These are phyloP conservation scores for Nemania sp. DNA, from an alignment of 2,329 filamentous ascomycete genomes.

Conservation along the genomic window DNA sequence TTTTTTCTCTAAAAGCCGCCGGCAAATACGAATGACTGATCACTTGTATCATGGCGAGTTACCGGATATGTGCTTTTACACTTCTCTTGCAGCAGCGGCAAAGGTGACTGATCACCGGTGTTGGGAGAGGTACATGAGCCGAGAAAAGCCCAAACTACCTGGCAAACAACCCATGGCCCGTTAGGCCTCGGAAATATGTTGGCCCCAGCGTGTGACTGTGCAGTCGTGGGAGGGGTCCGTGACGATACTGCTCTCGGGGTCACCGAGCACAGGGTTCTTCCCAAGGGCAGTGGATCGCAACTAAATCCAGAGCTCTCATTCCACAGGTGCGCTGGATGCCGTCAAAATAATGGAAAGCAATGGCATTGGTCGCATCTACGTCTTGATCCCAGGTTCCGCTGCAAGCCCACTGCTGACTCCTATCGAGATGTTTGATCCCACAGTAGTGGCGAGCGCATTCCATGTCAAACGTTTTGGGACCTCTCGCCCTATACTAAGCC, in stretches of 20 bases:
- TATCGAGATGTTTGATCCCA: slow-evolving; percentile 49
- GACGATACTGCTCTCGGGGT: slow-evolving; percentile 43
- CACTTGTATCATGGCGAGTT: too few relatives aligned
- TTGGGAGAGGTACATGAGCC: slow-evolving; percentile 4
- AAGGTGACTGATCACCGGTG: slow-evolving; percentile 6
- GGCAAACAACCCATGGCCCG: neutral
- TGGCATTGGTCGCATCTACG: slow-evolving; percentile 48
- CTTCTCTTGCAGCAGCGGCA: too few relatives aligned
- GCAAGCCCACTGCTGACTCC: slow-evolving; percentile 42
- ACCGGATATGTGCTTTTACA: too few relatives aligned
- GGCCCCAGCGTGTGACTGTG: slow-evolving; percentile 49
- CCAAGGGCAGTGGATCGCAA: slow-evolving; percentile 5
- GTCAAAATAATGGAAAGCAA: slow-evolving; percentile 45
- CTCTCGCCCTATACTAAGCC: slow-evolving; percentile 49
- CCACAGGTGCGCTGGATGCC: slow-evolving; percentile 43
- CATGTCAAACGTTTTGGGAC: slow-evolving; percentile 49
- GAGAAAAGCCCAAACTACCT: neutral
- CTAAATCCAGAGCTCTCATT: slow-evolving; percentile 43
- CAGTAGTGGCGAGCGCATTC: slow-evolving; percentile 44
- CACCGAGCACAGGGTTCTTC: slow-evolving; percentile 41
- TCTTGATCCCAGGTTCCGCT: slow-evolving; percentile 53
- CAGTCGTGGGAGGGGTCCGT: slow-evolving; percentile 55
- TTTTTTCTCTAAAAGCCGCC: too few relatives aligned
- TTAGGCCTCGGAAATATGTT: slow-evolving; percentile 52
- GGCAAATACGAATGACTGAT: too few relatives aligned